These are phyloP conservation scores for Phoma sp. DNA, from an alignment of 2,329 filamentous ascomycete species.

Conservation along the genomic window DNA sequence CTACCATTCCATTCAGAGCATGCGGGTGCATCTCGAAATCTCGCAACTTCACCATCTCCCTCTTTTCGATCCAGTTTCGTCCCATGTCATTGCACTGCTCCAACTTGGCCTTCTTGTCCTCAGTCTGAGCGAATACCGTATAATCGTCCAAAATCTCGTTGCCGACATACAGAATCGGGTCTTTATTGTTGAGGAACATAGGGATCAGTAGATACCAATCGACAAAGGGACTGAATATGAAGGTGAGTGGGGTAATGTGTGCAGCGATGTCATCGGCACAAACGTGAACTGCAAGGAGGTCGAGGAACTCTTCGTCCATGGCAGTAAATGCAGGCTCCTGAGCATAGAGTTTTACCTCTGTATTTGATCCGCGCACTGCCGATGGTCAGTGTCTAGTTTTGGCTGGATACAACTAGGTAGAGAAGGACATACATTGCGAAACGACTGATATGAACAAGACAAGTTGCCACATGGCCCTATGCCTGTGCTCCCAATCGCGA, in stretches of 20 bases:
- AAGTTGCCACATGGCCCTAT: conserved; percentile 46
- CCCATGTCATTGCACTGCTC: conserved; percentile 39
- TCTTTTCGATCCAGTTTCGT: conserved; percentile 27
- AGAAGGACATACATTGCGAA: conserved; percentile 9
- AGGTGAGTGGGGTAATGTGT: conserved; percentile 27
- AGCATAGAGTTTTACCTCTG: conserved; percentile 30
- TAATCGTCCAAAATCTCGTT: conserved; percentile 46
- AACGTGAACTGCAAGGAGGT: conserved; percentile 27
- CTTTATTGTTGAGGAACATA: conserved; percentile 32
- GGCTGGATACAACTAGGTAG: too few species aligned
- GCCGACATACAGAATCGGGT: conserved; percentile 45
- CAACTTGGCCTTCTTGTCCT: conserved; percentile 32
- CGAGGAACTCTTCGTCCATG: conserved; percentile 39
- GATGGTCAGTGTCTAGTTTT: background rate
- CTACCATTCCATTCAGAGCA: conserved; percentile 42
- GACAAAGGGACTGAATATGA: conserved; percentile 47
- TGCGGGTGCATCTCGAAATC: conserved; percentile 40
- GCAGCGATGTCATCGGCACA: conserved; percentile 21
- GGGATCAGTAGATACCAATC: conserved; percentile 45
- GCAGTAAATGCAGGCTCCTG: conserved; percentile 46
- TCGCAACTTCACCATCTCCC: conserved; percentile 23
- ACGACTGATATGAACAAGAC: conserved; percentile 42
- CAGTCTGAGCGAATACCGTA: conserved; percentile 27
- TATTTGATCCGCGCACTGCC: conserved; percentile 8
- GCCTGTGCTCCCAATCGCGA: conserved; percentile 43